Base-by-base conservation (phyloP, 1,139 yeast species). In the Fermentozyma sake region DNA sequence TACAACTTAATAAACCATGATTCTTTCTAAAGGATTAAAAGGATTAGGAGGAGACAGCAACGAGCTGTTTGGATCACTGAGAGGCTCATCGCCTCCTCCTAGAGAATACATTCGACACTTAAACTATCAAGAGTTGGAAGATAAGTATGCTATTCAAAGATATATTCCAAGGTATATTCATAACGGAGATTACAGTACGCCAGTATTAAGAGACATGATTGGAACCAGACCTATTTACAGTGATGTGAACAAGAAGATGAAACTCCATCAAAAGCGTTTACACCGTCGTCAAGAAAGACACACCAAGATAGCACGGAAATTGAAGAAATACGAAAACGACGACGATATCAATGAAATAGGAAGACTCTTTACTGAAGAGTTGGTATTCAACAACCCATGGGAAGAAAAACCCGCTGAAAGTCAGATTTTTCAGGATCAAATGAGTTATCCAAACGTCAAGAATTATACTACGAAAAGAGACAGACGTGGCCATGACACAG, bases 101-200 rank as follows among this genome's bases (percentile, higher is more conserved):
- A 34, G 33, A n/a, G 49, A 46, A 12, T 44, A 33, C 33, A 48
- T 55, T 20, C 47, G 48, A 27, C 22, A 36, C 16, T 44, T 62
- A 18, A 50, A 67, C 45, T 67, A 64, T 41, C 65, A 58, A 5
- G 56, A 50, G 27, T 47, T 67, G 27, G 72, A 66, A 36, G 29
- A 37, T 8, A 47, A 52, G 28, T 65, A 46, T 36, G 45, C 60
- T 16, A 55, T 67, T 28, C 55, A 50, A 38, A 66, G 64, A 37
- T 66, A 66, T 41, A 56, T 57, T 27, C 73, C 72, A 3, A 42
- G 47, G 29, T 61, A 46, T 39, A 55, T 67, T 33, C 72, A 65
- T 35, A 66, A 67, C 41, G 55, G 54, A 16, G 61, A 47, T 16
- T 47, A 55, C 4, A 44, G 57, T 12, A 66, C 72, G 3, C 72